A percentile compares a stretch with the other conserved stretches of the same genome.
Evolutionary conservation across 2,329 filamentous ascomycete genomes (phyloP).

Genomic region (Alternaria sp.): DNA sequence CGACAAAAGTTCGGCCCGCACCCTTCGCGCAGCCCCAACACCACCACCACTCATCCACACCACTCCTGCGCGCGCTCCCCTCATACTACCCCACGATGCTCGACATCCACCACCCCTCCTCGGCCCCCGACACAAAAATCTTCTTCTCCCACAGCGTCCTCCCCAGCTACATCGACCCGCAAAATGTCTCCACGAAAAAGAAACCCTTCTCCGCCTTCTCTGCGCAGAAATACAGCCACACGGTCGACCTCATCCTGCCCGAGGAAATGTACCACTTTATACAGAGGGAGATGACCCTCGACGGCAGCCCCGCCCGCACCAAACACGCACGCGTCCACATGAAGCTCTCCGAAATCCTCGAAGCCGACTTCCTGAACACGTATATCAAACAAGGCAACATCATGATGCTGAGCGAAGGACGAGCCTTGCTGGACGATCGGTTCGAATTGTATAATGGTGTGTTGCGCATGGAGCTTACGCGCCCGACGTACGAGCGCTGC

Average conservation of each 20-base stretch:
- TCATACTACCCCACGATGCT: conserved; percentile 31
- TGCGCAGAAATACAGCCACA: conserved; percentile 71
- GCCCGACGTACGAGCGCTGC: conserved; percentile 79
- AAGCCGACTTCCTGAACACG: conserved; percentile 77
- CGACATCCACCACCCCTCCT: conserved; percentile 40
- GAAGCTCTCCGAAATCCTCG: conserved; percentile 73
- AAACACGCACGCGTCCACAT: conserved; percentile 74
- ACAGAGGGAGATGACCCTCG: conserved; percentile 9
- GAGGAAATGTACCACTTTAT: conserved; percentile 55
- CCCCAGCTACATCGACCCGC: conserved; percentile 70
- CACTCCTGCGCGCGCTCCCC: neutral
- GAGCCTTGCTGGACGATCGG: conserved; percentile 71
- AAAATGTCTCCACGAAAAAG: conserved; percentile 62
- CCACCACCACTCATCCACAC: neutral
- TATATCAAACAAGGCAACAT: conserved; percentile 85
- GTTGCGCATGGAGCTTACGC: conserved; percentile 78
- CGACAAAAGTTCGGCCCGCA: conserved; percentile 5
- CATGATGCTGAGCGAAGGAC: conserved; percentile 82
- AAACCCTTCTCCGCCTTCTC: conserved; percentile 77
- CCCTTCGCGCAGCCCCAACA: neutral
- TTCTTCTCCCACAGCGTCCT: conserved; percentile 74
- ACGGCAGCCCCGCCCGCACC: conserved; percentile 38
- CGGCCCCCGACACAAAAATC: conserved; percentile 65
- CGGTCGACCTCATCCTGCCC: conserved; percentile 75
- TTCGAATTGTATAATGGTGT: conserved; percentile 74